phyloP scores from a whole-genome alignment of 2,329 filamentous ascomycete species.

The Diaporthe batatas region DNA sequence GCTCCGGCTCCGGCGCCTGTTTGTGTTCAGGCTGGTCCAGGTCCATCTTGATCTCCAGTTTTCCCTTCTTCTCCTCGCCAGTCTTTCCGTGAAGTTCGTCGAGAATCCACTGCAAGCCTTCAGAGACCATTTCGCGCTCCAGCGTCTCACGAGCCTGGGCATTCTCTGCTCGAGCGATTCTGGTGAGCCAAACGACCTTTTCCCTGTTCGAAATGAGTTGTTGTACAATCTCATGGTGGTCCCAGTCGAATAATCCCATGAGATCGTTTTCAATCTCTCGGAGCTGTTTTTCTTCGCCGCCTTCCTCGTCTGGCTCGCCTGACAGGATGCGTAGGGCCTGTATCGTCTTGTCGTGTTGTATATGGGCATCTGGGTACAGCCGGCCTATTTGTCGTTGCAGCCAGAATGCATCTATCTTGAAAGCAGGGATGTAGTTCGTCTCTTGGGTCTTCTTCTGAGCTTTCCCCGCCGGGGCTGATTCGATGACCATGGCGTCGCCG shows the following conservation, averaged over 20 bases:
- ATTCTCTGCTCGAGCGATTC: conserved; percentile 85
- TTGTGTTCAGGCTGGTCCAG: conserved; percentile 78
- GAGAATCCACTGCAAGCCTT: conserved; percentile 87
- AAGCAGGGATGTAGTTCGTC: conserved; percentile 78
- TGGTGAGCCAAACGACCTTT: conserved; percentile 95
- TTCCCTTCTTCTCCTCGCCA: conserved; percentile 71
- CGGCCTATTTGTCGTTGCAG: conserved; percentile 91
- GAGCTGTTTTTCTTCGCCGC: conserved; percentile 85
- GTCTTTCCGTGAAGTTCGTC: conserved; percentile 87
- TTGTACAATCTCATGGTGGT: conserved; percentile 92
- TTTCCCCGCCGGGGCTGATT: conserved; percentile 70
- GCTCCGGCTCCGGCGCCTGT: conserved; percentile 64
- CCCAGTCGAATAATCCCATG: conserved; percentile 98
- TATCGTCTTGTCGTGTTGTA: conserved; percentile 91
- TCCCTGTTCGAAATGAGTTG: conserved; percentile 93
- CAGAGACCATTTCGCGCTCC: conserved; percentile 91
- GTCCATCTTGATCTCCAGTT: conserved; percentile 95
- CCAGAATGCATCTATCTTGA: conserved; percentile 98
- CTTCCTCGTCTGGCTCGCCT: conserved; percentile 76
- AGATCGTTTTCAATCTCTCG: conserved; percentile 98
- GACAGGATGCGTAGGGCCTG: conserved; percentile 86
- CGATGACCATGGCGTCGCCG: conserved; percentile 86
- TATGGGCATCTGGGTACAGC: conserved; percentile 91
- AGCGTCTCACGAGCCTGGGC: conserved; percentile 81
- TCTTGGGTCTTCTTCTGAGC: conserved; percentile 63